Base-by-base conservation (phyloP, 2,329 filamentous ascomycete species). In the Aspergillus fischeri region DNA sequence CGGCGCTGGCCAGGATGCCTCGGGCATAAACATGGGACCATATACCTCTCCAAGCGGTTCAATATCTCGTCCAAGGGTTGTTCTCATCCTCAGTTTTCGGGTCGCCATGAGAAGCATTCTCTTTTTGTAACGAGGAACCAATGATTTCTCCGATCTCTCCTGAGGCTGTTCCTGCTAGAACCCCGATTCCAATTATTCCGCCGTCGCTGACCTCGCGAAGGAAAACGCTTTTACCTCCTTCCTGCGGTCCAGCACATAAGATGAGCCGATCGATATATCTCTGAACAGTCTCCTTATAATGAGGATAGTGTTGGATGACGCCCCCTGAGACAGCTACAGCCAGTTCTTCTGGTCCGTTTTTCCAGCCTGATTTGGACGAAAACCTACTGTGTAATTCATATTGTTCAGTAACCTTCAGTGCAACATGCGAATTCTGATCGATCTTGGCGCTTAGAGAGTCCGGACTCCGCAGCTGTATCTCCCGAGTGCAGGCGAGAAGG, bases 281-380 rank as follows among this genome's bases (percentile, higher is more conserved):
- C 70, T 91, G 88, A 60, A 86, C 88, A 57, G 86, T 85, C 49
- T 76, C 73, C 38, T 89, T 77, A 70, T 89, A 91, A 63, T 87
- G 80, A 44, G 89, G 88, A 67, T 91, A 91, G 65, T 89, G 85
- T 14, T 85, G 83, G 55, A 92, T 92, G 66, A 89, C 90, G 20
- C 88, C 87, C 17, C 89, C 89, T 0, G 89, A 90, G 67, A 90
- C 91, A 0, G 89, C 89, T 25, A 92, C 87, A 1, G 89, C 84
- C 25, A 92, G 71, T 64, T 89, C 86, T 57, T 83, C 78, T 0
- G 72, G 68, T 4, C 71, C 70, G 17, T 69, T 66, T 27, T 67
- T 61, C 69, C 69, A 76, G 64, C 58, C 70, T 60, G 42, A 56
- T 35, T 59, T 58, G 4, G 57, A 45, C 6, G 53, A 56, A 14